A percentile compares a stretch with the other conserved stretches of the same genome.
phyloP scores from a whole-genome alignment of 1,284 basidiomycete genomes.

The Cutaneotrichosporon daszewskae region DNA sequence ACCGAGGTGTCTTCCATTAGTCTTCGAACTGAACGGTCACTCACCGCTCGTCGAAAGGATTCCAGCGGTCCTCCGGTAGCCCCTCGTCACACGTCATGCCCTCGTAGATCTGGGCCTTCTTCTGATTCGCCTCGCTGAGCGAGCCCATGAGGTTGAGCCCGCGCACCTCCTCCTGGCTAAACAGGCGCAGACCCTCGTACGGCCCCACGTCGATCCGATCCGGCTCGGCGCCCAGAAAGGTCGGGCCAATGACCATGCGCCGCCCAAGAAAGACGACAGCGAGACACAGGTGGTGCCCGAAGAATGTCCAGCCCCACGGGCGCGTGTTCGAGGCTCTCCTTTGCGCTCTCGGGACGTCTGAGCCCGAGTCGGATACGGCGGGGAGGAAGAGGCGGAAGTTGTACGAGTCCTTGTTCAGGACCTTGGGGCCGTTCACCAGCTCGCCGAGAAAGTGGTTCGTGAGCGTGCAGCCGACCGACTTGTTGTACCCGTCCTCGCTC shows the following conservation, averaged over 20 bases:
- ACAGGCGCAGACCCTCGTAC: conserved; percentile 36
- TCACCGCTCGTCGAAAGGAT: conserved; percentile 40
- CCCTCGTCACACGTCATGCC: conserved; percentile 26
- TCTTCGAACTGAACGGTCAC: not conserved
- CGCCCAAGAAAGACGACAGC: conserved; percentile 37
- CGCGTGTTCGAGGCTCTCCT: conserved; percentile 9
- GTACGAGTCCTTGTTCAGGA: conserved; percentile 42
- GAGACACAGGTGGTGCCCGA: conserved; percentile 44
- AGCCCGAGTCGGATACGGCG: not conserved
- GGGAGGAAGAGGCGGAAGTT: conserved; percentile 40
- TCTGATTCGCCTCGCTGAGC: conserved; percentile 30
- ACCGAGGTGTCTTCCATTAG: conserved; percentile 22
- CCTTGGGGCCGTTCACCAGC: conserved; percentile 33
- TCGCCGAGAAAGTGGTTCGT: conserved; percentile 44
- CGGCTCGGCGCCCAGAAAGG: conserved; percentile 44
- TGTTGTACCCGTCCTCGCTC: conserved; percentile 33
- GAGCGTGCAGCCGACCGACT: conserved; percentile 35
- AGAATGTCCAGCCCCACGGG: conserved; percentile 43
- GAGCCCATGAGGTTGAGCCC: conserved; percentile 36
- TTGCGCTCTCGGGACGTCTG: too few relatives aligned
- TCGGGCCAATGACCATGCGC: conserved; percentile 40
- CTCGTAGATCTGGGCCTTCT: conserved; percentile 30
- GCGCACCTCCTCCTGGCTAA: conserved; percentile 36
- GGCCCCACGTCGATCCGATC: conserved; percentile 40
- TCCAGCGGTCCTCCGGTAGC: conserved; percentile 40